Base-by-base conservation (phyloP, 2,329 filamentous ascomycete species). In the Trichoderma sp. region DNA sequence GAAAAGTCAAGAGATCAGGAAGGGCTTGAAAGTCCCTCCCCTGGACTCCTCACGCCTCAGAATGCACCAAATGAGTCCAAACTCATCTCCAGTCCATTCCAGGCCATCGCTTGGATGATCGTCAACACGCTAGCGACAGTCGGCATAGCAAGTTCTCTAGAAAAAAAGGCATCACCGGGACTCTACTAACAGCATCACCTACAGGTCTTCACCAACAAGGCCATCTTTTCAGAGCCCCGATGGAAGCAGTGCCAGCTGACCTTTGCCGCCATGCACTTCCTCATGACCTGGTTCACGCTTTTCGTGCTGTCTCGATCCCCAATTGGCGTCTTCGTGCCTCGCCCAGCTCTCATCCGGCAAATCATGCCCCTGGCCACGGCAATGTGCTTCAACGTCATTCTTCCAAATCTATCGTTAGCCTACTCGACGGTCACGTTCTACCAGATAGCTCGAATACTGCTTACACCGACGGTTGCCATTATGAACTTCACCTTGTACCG, bases 401-500 rank as follows among this genome's bases (percentile, higher is more conserved):
- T 91, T 11, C 89, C 88, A 11, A 91, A 91, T 74, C 79, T 91
- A 7, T 90, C 88, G 1, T 81, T 92, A 54, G 89, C 89, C 34
- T 90, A 87, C 76, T 91, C 89, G 26, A 86, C 86, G 61, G 86
- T 91, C 52, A 89, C 88, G 52, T 91, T 91, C 76, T 91, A 91
- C 77, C 89, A 92, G 77, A 85, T 91, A 59, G 88, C 87, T 5
- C 86, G 89, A 28, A 89, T 91, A 69, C 81, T 91, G 14, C 83
- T 91, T 32, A 91, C 89, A 1, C 90, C 90, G 3, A 84, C 83
- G 54, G 88, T 90, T 24, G 89, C 88, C 5, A 76, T 86, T 18
- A 87, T 91, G 82, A 91, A 91, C 77, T 89, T 82, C 73, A 75
- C 88, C 26, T 80, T 91, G 37, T 90, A 90, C 78, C 78, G 82